Base-by-base conservation (phyloP, 331 rosid genomes). In the Prunus yedoensis region DNA sequence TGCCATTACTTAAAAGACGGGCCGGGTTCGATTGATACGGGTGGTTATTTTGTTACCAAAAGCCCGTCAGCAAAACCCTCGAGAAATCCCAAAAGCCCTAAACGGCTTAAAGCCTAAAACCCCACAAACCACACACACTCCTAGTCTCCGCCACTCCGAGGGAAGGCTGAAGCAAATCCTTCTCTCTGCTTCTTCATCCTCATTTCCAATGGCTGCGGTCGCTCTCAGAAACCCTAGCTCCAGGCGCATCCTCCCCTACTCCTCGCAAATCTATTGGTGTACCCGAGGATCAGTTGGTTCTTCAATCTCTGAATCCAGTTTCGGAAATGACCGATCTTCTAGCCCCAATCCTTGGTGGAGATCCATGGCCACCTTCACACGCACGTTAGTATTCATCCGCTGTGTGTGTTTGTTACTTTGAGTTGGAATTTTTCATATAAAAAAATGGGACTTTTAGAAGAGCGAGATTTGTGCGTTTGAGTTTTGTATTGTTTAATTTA, bases 341-440 rank as follows among this genome's bases (percentile, higher is more conserved):
- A 64, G 76, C 65, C 78, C 85, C 66, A 70, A 32, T 70, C 89
- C 91, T 1, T 93, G 89, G 93, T 85, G 90, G 97, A 87, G 91
- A 89, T 93, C 97, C 87, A 93, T 93, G 98, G 98, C 98, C 71
- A 91, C 97, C 73, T 93, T 93, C 90, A 87, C 90, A 50, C 88
- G 97, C 71, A 93, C 98, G 96, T 93, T 88, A 82, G 85, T 27
- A 17, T 30, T 75, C 25, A 59, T 0, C 63, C 32, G 15, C 23
- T 18, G 18, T 74, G 7, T 23, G 54, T 15, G 18, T 12, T 0
- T 32, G 25, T 43, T 53, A 58, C 45, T 45, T 64, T 67, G 5
- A n/a, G 28, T 63, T 74, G 7, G 61, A 54, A 58, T 23, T 47
- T 76, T 20, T 60, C 66, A 5, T 30, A 5, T 2, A 14, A 12